Base-by-base conservation (phyloP, 345 rosid genomes). In the Aegle marmelos region DNA sequence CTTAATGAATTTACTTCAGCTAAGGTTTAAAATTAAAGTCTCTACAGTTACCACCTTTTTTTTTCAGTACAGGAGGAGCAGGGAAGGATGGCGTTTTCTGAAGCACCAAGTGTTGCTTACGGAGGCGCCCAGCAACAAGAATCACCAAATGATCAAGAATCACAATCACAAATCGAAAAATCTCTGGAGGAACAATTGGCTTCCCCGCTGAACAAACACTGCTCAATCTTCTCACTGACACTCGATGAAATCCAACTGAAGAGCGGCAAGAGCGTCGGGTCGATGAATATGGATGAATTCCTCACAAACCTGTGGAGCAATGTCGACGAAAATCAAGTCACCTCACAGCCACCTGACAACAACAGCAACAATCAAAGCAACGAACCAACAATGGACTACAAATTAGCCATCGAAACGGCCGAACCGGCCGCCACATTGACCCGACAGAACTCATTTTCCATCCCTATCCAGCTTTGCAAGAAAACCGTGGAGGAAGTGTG, bases 261-360 rank as follows among this genome's bases (percentile, higher is more conserved):
- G 84, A 92, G 98, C 10, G 97, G 98, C 17, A 93, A 84, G 87
- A 83, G 81, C 79, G 76, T 95, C 1, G 98, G 98, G 5, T 89
- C 93, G 13, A 95, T 95, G 98, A 93, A 89, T 88, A 93, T 95
- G 97, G 98, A 95, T 74, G 97, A 93, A 78, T 93, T 95, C 78
- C 85, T 95, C 2, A 86, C 93, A 16, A 93, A 85, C 78, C 62
- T 95, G 54, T 95, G 97, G 98, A 87, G 1, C 22, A 53, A 74
- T 22, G 91, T 82, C 0, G 92, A 90, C 3, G 95, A 92, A 0
- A 85, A 83, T 39, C 89, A 79, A 56, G 79, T 58, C 14, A 14
- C 77, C 37, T 48, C 87, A 2, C 79, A 69, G 10, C 39, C 85
- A 45, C 50, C 50, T 13, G 50, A 45, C 3, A 45, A 11, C 16